phyloP scores from a whole-genome alignment of 208 protist species.

The Wallacemonas sp. region DNA sequence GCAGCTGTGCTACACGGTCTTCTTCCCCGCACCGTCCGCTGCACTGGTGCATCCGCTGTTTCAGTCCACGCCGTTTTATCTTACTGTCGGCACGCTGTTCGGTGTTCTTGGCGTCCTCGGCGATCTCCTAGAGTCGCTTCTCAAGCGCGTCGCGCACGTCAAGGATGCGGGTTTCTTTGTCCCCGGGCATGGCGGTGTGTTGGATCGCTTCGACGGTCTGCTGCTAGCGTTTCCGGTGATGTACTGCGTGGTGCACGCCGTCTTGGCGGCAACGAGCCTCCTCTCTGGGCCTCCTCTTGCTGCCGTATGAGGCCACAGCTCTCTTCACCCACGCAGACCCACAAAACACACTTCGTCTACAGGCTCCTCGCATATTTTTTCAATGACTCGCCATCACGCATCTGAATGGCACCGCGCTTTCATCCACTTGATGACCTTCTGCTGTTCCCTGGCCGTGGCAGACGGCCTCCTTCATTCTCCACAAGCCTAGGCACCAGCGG shows the following conservation, averaged over 20 bases:
- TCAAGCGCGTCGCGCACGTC: slow-evolving; percentile 82
- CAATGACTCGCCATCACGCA: too few relatives aligned
- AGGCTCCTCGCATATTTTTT: too few relatives aligned
- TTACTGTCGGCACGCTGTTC: slow-evolving; percentile 55
- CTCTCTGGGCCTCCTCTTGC: too few relatives aligned
- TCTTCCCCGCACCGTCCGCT: slow-evolving; percentile 14
- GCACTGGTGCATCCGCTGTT: slow-evolving; percentile 30
- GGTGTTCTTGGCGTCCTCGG: slow-evolving; percentile 77
- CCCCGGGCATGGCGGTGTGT: slow-evolving; percentile 86
- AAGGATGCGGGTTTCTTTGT: slow-evolving; percentile 88
- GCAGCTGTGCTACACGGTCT: slow-evolving; percentile 27
- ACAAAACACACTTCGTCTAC: too few relatives aligned
- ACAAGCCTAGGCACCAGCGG: too few relatives aligned
- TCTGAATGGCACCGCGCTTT: too few relatives aligned
- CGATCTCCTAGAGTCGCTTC: slow-evolving; percentile 85
- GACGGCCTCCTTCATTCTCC: too few relatives aligned
- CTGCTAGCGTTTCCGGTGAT: slow-evolving; percentile 76
- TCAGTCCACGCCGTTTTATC: slow-evolving; percentile 36
- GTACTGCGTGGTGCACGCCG: slow-evolving; percentile 44
- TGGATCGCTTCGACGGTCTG: slow-evolving; percentile 89
- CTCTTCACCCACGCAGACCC: too few relatives aligned
- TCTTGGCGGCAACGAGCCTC: slow-evolving; percentile 14
- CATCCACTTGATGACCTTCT: too few relatives aligned
- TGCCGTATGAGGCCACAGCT: too few relatives aligned
- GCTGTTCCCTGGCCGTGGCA: too few relatives aligned